These are phyloP conservation scores for Lichtheimia corymbifera DNA, from an alignment of 371 early-diverging fungal genomes.

Conservation along the genomic window DNA sequence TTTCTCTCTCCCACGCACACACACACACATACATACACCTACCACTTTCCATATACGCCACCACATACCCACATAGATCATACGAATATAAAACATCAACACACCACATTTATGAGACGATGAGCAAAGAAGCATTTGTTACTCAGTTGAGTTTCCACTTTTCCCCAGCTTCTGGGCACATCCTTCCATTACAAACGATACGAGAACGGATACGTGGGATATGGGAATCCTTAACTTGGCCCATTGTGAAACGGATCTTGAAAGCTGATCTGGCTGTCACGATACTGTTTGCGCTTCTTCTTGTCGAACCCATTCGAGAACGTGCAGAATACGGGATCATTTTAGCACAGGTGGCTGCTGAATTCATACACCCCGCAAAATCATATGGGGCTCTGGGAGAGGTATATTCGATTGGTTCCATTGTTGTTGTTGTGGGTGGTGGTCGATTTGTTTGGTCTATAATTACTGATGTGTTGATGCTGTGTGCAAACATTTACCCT, in stretches of 20 bases:
- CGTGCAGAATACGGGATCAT: slow-evolving; percentile 24
- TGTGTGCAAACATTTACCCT: slow-evolving; percentile 3
- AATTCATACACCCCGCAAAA: slow-evolving; percentile 48
- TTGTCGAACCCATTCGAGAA: slow-evolving; percentile 30
- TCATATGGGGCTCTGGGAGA: slow-evolving; percentile 44
- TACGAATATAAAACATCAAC: not conserved
- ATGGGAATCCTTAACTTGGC: slow-evolving; percentile 44
- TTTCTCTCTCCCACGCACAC: not conserved
- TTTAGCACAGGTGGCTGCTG: slow-evolving; percentile 41
- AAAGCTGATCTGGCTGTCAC: slow-evolving; percentile 49
- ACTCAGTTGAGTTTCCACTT: slow-evolving; percentile 33
- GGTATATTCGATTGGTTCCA: slow-evolving; percentile 15
- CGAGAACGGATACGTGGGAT: slow-evolving; percentile 30
- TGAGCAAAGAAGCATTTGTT: slow-evolving; percentile 20
- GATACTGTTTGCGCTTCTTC: slow-evolving; percentile 30
- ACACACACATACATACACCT: not conserved
- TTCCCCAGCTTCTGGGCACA: slow-evolving; percentile 30
- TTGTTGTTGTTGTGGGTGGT: no score
- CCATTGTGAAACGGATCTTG: slow-evolving; percentile 35
- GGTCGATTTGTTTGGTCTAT: not conserved
- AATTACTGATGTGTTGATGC: not conserved
- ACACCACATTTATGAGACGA: slow-evolving; percentile 4
- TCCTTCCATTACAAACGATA: slow-evolving; percentile 34
- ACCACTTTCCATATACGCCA: not conserved
- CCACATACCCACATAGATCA: no score